Base-by-base conservation (phyloP, 805 yeast species). In the Barnettozyma vustinii region DNA sequence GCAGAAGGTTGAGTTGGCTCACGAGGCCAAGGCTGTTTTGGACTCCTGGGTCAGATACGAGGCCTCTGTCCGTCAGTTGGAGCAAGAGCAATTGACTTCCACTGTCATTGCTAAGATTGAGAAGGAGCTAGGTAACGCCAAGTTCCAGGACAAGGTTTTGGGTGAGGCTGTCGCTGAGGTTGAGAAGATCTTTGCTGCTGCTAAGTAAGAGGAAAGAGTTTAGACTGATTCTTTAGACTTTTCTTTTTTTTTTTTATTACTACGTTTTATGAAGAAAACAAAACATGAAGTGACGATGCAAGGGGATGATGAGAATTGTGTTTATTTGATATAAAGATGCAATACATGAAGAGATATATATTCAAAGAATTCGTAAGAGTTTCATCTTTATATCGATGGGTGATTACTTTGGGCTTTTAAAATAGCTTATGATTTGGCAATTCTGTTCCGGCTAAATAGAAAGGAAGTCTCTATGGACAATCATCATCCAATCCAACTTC, bases 11-110 rank as follows among this genome's bases (percentile, higher is more conserved):
- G 90, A 83, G 55, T 80, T 90, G 59, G 92, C 96, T 50, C 62
- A 75, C 55, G 96, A 90, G 78, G 98, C 98, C 65, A 90, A 87
- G 77, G 75, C 94, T 50, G 96, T 92, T 53, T 82, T 94, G 68
- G 99, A 94, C 75, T 89, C 98, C 15, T 94, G 99, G 99, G 97
- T 91, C 63, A 88, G 98, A 81, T 87, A 87, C 73, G 99, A 94
- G 79, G 85, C 88, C 60, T 90, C 89, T 69, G 94, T 91, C 60
- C 92, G 97, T 77, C 96, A 89, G 77, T 74, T 82, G 67, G 96
- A 94, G 79, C 99, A 94, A 79, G 80, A 83, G 72, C 96, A 88
- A 72, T 83, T 94, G 64, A 82, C 95, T 59, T 74, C 86, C 66
- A 65, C 90, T 51, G 96, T 94, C 57, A 87, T 90, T 68, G 75